phyloP scores from a whole-genome alignment of 805 yeast genomes.

The Lipomyces anomalus region DNA sequence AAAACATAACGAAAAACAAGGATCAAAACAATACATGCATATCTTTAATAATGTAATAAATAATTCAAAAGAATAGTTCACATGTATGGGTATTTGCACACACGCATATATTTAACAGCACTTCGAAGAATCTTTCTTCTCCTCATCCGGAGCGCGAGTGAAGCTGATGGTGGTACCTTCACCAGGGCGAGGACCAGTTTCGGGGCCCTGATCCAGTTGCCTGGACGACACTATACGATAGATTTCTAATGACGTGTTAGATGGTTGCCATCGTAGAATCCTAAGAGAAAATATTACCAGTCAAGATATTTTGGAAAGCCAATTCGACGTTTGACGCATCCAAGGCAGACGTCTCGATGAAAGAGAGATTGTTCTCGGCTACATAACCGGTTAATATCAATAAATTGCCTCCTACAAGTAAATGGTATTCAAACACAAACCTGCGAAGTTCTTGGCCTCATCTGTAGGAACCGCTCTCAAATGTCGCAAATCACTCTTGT shows the following conservation, averaged over 20 bases:
- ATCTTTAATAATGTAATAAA: neutral
- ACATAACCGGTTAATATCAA: slow-evolving; percentile 8
- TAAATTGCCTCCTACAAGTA: neutral
- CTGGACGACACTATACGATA: slow-evolving; percentile 92
- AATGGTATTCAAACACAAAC: neutral
- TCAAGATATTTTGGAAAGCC: slow-evolving; percentile 87
- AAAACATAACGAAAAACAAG: slow-evolving; percentile 1
- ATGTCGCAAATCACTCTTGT: slow-evolving; percentile 91
- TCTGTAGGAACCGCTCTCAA: slow-evolving; percentile 96
- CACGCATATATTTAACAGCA: slow-evolving; percentile 55
- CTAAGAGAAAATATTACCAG: no score
- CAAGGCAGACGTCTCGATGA: slow-evolving; percentile 93
- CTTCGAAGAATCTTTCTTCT: slow-evolving; percentile 43
- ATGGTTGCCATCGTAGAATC: neutral
- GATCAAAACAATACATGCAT: neutral
- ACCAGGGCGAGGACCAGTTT: slow-evolving; percentile 58
- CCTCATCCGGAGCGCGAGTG: slow-evolving; percentile 76
- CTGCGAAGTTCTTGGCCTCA: slow-evolving; percentile 88
- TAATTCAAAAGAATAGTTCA: neutral
- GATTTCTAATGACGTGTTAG: slow-evolving; percentile 53
- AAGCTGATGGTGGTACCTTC: slow-evolving; percentile 87
- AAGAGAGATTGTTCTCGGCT: slow-evolving; percentile 79
- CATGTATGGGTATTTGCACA: no score
- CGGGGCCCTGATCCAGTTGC: slow-evolving; percentile 81
- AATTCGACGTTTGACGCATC: slow-evolving; percentile 91